phyloP scores from a whole-genome alignment of 345 rosid species.

The Eucalyptus cloeziana region DNA sequence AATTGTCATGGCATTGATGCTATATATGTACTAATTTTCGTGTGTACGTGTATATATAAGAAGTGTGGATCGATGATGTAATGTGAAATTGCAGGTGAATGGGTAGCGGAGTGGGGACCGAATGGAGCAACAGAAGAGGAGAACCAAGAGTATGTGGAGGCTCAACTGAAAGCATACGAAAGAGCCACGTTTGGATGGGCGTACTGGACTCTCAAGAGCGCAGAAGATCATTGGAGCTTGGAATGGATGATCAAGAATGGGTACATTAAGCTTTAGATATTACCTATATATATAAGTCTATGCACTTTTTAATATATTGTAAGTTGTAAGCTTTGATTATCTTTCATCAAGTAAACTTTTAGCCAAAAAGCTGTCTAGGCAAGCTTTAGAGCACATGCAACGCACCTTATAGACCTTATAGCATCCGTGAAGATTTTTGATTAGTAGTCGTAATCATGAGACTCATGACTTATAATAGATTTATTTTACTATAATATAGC shows the following conservation, averaged over 20 bases:
- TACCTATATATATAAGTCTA: not conserved
- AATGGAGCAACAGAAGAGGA: conserved; percentile 27
- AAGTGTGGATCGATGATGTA: not conserved
- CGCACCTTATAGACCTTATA: not conserved
- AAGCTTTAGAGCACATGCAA: not conserved
- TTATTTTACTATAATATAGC: not conserved
- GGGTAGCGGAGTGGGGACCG: conserved; percentile 55
- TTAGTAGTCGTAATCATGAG: no score
- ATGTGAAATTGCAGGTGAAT: conserved; percentile 27
- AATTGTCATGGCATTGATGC: not conserved
- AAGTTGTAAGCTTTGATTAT: not conserved
- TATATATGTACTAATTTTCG: not conserved
- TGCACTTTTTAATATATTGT: not conserved
- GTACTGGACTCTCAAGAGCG: conserved; percentile 46
- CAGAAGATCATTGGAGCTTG: conserved; percentile 28
- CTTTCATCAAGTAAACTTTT: not conserved
- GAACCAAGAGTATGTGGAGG: conserved; percentile 24
- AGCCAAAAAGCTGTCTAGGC: not conserved
- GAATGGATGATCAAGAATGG: conserved; percentile 59
- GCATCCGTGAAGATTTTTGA: not conserved
- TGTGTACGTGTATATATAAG: not conserved
- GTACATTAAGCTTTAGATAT: conserved; percentile 17
- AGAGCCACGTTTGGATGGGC: conserved; percentile 66
- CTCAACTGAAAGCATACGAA: conserved; percentile 32
- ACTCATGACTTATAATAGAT: not conserved